Evolutionary conservation across 768 basidiomycete species (phyloP).

Genomic region (Leccinum disarticulatum): DNA sequence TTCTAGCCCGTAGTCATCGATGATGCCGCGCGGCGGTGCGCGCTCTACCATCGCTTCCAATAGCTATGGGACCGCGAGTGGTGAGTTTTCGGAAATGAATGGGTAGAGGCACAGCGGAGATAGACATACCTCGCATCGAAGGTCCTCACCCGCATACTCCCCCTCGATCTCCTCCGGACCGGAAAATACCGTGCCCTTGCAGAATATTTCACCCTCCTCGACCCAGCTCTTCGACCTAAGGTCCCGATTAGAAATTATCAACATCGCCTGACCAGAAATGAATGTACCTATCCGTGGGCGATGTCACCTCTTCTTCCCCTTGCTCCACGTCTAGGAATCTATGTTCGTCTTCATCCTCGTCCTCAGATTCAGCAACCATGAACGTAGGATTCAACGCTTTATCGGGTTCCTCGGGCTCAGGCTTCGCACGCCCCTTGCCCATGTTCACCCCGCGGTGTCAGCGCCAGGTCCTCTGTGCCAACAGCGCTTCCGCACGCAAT

Average conservation of each 20-base stretch:
- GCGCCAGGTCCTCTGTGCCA: constrained; percentile 24
- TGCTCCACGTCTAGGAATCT: constrained; percentile 36
- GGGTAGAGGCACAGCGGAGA: background rate
- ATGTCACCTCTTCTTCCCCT: constrained; percentile 34
- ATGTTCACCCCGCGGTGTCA: constrained; percentile 73
- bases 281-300: constrained; percentile 50
- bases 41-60: constrained; percentile 86
- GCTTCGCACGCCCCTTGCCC: constrained; percentile 72
- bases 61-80: constrained; percentile 49
- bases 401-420: constrained; percentile 66
- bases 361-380: constrained; percentile 51
- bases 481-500: no score
- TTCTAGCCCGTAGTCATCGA: constrained; percentile 59
- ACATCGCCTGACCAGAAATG: background rate
- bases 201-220: no score
- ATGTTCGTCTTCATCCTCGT: constrained; percentile 44
- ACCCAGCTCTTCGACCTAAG: constrained; percentile 44
- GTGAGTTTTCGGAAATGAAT: background rate
- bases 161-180: constrained; percentile 87
- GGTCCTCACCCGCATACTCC: constrained; percentile 85
- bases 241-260: background rate
- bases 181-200: constrained; percentile 54
- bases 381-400: constrained; percentile 72
- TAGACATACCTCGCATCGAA: constrained; percentile 68
- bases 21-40: constrained; percentile 70